Percentiles rank a stretch among this genome's conserved stretches.
Evolutionary conservation across 2,329 filamentous ascomycete genomes (phyloP).

Genomic region (Fusarium pseudocircinatum): DNA sequence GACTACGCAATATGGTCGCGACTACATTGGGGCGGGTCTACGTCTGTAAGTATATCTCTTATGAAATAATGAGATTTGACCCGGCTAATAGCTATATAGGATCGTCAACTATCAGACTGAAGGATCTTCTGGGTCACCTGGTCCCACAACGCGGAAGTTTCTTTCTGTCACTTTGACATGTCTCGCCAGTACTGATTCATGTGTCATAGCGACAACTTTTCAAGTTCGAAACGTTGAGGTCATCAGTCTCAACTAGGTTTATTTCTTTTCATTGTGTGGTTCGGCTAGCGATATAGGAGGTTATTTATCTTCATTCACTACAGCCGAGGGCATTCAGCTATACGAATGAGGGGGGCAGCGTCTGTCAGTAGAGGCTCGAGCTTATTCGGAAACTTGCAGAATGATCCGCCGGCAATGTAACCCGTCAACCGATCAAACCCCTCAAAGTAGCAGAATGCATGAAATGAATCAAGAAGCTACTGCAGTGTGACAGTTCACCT

Average conservation of each 20-base stretch:
- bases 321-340: too few relatives aligned
- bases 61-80: too few relatives aligned
- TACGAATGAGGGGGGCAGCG: not conserved
- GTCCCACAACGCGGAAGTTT: slow-evolving; percentile 14
- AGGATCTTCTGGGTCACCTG: slow-evolving; percentile 27
- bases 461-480: not conserved
- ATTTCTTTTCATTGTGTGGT: not conserved
- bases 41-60: slow-evolving; percentile 16
- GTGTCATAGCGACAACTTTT: slow-evolving; percentile 10
- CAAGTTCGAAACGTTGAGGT: slow-evolving; percentile 29
- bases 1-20: slow-evolving; percentile 29
- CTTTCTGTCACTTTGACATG: not conserved
- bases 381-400: not conserved
- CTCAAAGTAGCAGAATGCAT: not conserved
- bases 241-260: slow-evolving; percentile 19
- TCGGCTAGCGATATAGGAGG: not conserved
- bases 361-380: not conserved
- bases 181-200: not conserved
- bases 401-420: slow-evolving; percentile 15
- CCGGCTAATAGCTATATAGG: not conserved
- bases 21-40: slow-evolving; percentile 25
- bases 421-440: slow-evolving; percentile 10
- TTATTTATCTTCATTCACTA: not conserved
- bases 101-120: slow-evolving; percentile 34
- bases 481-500: slow-evolving; percentile 9